Conservation (phyloP, 73 alveolate genomes). For the Symbiodinium natans region DNA sequence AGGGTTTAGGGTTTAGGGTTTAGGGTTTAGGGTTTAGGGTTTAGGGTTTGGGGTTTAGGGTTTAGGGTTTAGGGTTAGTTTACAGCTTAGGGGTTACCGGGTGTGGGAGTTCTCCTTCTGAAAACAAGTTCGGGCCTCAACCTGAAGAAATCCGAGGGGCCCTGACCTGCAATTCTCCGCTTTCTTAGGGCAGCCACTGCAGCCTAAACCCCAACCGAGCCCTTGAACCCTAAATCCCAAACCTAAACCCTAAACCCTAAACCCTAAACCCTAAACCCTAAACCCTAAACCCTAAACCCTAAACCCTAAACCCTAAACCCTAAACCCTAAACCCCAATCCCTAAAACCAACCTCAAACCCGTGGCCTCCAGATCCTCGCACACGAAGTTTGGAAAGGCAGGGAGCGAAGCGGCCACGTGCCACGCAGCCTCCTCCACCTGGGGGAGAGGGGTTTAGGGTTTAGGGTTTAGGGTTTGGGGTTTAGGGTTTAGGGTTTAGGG, state of each 20-base stretch:
- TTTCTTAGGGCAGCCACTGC: too few relatives aligned
- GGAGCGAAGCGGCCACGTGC: constrained; percentile 37
- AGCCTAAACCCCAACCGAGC: too few relatives aligned
- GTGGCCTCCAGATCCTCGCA: constrained; percentile 22
- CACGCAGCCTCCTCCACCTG: constrained; percentile 43
- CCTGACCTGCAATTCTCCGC: too few relatives aligned
- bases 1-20: neutral
- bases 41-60: neutral
- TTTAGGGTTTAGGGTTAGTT: neutral
- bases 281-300: neutral
- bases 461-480: too few relatives aligned
- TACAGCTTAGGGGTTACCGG: neutral
- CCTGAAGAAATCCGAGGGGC: too few relatives aligned
- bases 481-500: too few relatives aligned
- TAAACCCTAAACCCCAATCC: neutral
- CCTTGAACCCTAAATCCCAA: too few relatives aligned
- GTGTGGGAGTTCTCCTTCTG: neutral
- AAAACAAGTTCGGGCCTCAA: neutral
- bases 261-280: neutral
- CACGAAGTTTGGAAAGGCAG: constrained; percentile 28
- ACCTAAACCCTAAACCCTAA: neutral
- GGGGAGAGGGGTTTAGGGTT: too few relatives aligned
- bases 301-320: neutral
- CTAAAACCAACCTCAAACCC: neutral
- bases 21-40: neutral